phyloP scores from a whole-genome alignment of 2,329 filamentous ascomycete species.

The Colletotrichum tamarilloi region DNA sequence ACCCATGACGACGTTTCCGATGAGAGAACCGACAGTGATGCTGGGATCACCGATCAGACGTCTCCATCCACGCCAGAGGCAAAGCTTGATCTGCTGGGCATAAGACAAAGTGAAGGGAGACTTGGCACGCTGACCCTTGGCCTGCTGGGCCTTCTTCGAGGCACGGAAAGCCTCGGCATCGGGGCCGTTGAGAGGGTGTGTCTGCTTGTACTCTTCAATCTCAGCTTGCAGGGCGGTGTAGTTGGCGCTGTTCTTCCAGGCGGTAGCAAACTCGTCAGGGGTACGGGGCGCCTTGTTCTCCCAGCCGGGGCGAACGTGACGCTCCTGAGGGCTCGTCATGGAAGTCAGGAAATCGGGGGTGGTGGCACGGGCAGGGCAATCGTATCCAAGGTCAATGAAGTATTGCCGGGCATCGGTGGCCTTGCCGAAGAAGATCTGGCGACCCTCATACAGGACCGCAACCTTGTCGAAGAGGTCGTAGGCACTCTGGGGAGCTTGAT shows the following conservation, averaged over 20 bases:
- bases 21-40: slow-evolving; percentile 74
- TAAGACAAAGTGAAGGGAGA: slow-evolving; percentile 89
- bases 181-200: slow-evolving; percentile 65
- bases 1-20: slow-evolving; percentile 81
- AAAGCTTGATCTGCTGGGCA: slow-evolving; percentile 79
- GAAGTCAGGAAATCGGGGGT: slow-evolving; percentile 79
- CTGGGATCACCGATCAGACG: slow-evolving; percentile 82
- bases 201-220: slow-evolving; percentile 65
- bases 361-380: slow-evolving; percentile 74
- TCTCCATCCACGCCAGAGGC: slow-evolving; percentile 83
- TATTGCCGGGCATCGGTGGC: slow-evolving; percentile 71
- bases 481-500: slow-evolving; percentile 73
- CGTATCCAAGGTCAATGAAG: slow-evolving; percentile 75
- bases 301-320: slow-evolving; percentile 65
- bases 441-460: slow-evolving; percentile 68
- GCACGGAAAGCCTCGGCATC: slow-evolving; percentile 68
- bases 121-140: slow-evolving; percentile 68
- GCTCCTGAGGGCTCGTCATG: slow-evolving; percentile 71
- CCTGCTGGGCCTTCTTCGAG: slow-evolving; percentile 65
- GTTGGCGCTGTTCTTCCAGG: slow-evolving; percentile 66
- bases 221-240: slow-evolving; percentile 63
- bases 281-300: slow-evolving; percentile 68
- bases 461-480: slow-evolving; percentile 75
- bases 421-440: slow-evolving; percentile 72
- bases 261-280: slow-evolving; percentile 69